Percentiles rank a stretch among this genome's conserved stretches.
Evolutionary conservation across 164 flowering plant genomes (phyloP).

Genomic region (Annona squamosa): DNA sequence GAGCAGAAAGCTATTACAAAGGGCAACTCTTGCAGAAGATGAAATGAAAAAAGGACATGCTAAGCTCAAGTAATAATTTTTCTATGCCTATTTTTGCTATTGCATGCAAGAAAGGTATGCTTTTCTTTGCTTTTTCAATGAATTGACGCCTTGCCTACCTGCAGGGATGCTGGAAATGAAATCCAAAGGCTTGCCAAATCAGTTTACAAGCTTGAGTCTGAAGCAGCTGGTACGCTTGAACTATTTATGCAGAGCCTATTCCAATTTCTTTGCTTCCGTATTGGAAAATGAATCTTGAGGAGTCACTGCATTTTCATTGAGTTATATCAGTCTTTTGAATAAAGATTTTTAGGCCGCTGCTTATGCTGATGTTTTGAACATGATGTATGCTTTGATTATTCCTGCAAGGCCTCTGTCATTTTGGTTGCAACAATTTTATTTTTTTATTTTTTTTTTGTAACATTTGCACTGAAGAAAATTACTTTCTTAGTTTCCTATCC

Average conservation of each 20-base stretch:
- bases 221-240: slow-evolving; percentile 56
- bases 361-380: too few relatives aligned
- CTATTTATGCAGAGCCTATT: too few relatives aligned
- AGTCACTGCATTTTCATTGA: too few relatives aligned
- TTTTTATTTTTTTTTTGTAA: neutral
- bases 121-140: neutral
- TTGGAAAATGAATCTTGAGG: too few relatives aligned
- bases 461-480: neutral
- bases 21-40: slow-evolving; percentile 75
- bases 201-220: slow-evolving; percentile 52
- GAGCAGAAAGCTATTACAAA: slow-evolving; percentile 72
- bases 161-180: slow-evolving; percentile 58
- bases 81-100: neutral
- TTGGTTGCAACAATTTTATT: neutral
- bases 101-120: neutral
- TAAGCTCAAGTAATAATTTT: slow-evolving; percentile 47
- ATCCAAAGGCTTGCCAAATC: slow-evolving; percentile 59
- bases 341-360: too few relatives aligned
- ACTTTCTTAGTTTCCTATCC: neutral
- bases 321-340: too few relatives aligned
- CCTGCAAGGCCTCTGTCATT: neutral
- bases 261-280: too few relatives aligned
- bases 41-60: slow-evolving; percentile 66
- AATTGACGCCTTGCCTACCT: slow-evolving; percentile 4
- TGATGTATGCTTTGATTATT: neutral